Base-by-base conservation (phyloP, 75 land plant species). In the Gnetum montanum region DNA sequence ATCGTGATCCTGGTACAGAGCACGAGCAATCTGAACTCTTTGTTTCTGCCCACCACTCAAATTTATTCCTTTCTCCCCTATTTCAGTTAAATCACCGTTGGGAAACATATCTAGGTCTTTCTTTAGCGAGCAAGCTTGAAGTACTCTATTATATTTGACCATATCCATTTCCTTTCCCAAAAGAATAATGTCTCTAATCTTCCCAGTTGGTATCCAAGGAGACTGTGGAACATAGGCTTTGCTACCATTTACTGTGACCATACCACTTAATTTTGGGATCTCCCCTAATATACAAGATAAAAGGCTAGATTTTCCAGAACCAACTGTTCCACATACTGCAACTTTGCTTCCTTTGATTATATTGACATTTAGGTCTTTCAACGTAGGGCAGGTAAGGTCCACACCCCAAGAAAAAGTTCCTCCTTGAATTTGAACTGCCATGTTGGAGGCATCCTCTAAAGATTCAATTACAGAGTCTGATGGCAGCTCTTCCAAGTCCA, bases 1-100 rank as follows among this genome's bases (percentile, higher is more conserved):
- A 61, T 91, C 97, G 3, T 88, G 67, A 59, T 87, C 67, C 26
- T 73, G 77, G 49, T 91, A 91, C n/a, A 87, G 43, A n/a, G 97
- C 93, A 29, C 97, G 62, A 20, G 97, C 97, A 40, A 91, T 46
- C 51, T 86, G 93, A 59, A 90, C 70, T 54, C 96, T 77, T 59
- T 90, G 96, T 70, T 90, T 90, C 44, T 89, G 95, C 1, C 95
- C 95, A 28, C 96, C 96, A 72, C 96, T 90, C 57, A 90, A 61
- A 61, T 87, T 91, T 33, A 81, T 60, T n/a, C 97, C 97, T 47
- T 88, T 74, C 44, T 87, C 97, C 10, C 97, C 97, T 35, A 82
- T 82, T 28, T 69, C 72, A n/a, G 82, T 82, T 55, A 58, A 78
- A 54, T 82, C 85, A 15, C 85, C 78, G 63, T 37, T 58, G 20